A percentile compares a stretch with the other conserved stretches of the same genome.
phyloP scores from a whole-genome alignment of 1,284 basidiomycete genomes.

The Neotropicomus parvogracilis region DNA sequence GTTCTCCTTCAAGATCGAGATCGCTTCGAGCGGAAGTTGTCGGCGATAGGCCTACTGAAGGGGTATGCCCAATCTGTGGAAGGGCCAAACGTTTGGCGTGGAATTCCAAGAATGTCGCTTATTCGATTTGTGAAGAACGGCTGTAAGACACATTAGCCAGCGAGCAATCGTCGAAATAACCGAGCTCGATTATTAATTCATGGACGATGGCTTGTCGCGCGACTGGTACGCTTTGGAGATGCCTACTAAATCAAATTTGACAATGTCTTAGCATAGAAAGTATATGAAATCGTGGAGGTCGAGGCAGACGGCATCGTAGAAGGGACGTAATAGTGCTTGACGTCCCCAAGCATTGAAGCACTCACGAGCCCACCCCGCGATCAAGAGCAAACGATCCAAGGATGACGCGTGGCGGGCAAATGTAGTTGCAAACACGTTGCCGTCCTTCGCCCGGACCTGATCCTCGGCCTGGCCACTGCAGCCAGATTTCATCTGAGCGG shows the following conservation, averaged over 20 bases:
- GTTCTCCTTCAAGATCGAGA: slow-evolving; percentile 23
- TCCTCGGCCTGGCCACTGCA: slow-evolving; percentile 35
- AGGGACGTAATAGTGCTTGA: slow-evolving; percentile 33
- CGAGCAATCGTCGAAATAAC: slow-evolving; percentile 27
- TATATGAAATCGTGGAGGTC: slow-evolving; percentile 29
- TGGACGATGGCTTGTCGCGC: slow-evolving; percentile 24
- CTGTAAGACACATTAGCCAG: slow-evolving; percentile 32
- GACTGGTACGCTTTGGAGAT: slow-evolving; percentile 28
- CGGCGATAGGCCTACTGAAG: slow-evolving; percentile 33
- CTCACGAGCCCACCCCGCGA: slow-evolving; percentile 25
- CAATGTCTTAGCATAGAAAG: slow-evolving; percentile 28
- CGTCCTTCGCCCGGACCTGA: slow-evolving; percentile 30
- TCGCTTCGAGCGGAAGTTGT: slow-evolving; percentile 23
- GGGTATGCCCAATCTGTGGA: slow-evolving; percentile 33
- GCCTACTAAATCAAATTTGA: slow-evolving; percentile 32
- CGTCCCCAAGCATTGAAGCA: slow-evolving; percentile 22
- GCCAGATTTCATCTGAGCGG: slow-evolving; percentile 33
- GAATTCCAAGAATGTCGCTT: slow-evolving; percentile 35
- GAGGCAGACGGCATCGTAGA: slow-evolving; percentile 25
- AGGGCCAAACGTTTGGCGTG: slow-evolving; percentile 22
- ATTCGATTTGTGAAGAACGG: slow-evolving; percentile 26
- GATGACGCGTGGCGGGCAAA: slow-evolving; percentile 28
- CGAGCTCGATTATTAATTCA: slow-evolving; percentile 38
- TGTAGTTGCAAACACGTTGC: slow-evolving; percentile 27
- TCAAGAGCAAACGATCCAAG: slow-evolving; percentile 16